These are phyloP conservation scores for Periconia macrospinosa DNA, from an alignment of 2,329 filamentous ascomycete genomes.

Conservation along the genomic window DNA sequence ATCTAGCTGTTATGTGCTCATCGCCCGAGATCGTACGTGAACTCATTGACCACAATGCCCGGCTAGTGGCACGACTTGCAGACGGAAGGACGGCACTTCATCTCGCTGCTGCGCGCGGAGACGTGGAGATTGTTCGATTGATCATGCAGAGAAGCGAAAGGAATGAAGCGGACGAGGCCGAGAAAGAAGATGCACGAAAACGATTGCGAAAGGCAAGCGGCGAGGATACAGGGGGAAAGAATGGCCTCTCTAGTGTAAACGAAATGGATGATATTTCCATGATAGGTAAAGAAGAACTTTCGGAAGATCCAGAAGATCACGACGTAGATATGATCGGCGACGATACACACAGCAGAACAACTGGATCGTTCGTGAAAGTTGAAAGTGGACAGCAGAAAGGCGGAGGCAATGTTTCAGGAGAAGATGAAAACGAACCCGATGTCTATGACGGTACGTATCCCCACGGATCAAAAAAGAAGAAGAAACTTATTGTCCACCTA, in stretches of 20 bases:
- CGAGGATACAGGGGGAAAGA: constrained; percentile 10
- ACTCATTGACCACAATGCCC: constrained; percentile 71
- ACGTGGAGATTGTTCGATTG: constrained; percentile 68
- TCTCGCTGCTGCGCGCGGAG: constrained; percentile 72
- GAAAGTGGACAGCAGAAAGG: constrained; percentile 51
- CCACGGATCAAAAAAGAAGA: too few species aligned
- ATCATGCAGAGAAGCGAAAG: constrained; percentile 73
- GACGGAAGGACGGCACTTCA: constrained; percentile 85
- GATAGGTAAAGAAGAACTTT: too few species aligned
- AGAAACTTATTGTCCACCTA: too few species aligned
- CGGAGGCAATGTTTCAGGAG: constrained; percentile 55
- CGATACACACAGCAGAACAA: constrained; percentile 45
- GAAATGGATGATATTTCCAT: constrained; percentile 5
- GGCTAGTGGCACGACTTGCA: constrained; percentile 72
- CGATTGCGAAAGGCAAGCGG: constrained; percentile 22
- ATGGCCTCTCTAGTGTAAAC: constrained; percentile 34
- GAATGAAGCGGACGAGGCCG: constrained; percentile 70
- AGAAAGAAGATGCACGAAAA: constrained; percentile 56
- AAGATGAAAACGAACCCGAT: constrained; percentile 70
- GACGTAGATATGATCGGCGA: constrained; percentile 53
- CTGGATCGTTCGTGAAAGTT: constrained; percentile 76
- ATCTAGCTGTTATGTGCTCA: constrained; percentile 71
- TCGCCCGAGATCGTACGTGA: constrained; percentile 70
- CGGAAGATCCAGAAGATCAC: constrained; percentile 19
- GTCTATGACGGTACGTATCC: constrained; percentile 60